Base-by-base conservation (phyloP, 306 rosid species). In the Malus sieversii region DNA sequence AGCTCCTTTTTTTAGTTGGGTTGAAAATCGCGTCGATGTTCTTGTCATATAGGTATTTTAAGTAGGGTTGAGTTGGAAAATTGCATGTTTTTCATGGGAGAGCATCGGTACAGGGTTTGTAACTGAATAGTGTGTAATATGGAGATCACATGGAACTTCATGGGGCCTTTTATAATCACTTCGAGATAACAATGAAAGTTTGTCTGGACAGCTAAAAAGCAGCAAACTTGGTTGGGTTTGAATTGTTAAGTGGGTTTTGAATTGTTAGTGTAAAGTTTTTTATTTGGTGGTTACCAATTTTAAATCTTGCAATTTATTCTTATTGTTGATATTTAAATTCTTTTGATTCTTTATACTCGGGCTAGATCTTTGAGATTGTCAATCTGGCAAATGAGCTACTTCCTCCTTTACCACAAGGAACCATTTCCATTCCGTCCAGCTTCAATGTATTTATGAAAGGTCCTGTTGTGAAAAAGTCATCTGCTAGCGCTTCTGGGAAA, bases 351-450 rank as follows among this genome's bases (percentile, higher is more conserved):
- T 75, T 18, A 25, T 61, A 23, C 4, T 64, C 13, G 74, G 38
- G 59, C 68, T 79, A 96, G 99, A 96, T 96, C 75, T 96, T 88
- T 85, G 99, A 92, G 90, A 92, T 96, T 75, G 99, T 96, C 71
- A 96, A 92, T 85, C 86, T 96, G 67, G 97, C 94, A 73, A 96
- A 96, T 81, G 99, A 96, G 87, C 97, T 96, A 79, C 89, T 96
- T 40, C 99, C 99, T 53, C 93, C 97, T 40, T 84, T 96, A 77
- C 99, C 99, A 6, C 94, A 92, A 85, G 99, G 99, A 75, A 89
- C 88, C 69, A 88, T 96, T 73, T 86, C 96, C 79, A 92, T 90
- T 25, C 97, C 97, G 14, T 75, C 88, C 71, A 89, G 84, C 85
- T 79, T 83, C 79, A 87, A 88, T 82, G 19, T 90, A 71, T 83